These are phyloP conservation scores for Nicotiana sylvestris DNA, from an alignment of 257 asterid genomes.

Conservation along the genomic window DNA sequence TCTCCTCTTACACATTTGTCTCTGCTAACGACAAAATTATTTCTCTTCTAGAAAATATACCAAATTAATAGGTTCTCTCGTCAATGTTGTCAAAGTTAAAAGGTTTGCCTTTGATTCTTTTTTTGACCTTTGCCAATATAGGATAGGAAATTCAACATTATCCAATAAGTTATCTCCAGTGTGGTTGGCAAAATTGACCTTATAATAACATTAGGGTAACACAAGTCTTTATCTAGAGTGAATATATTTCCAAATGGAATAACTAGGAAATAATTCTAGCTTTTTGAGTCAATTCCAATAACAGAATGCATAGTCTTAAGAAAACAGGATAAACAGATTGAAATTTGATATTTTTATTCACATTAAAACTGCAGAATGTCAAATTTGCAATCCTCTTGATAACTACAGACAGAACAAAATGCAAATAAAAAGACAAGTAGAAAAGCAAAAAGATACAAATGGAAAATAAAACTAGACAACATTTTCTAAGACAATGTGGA, in stretches of 20 bases:
- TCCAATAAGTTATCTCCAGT: neutral
- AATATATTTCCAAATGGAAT: neutral
- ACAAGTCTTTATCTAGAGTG: neutral
- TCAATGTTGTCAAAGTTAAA: neutral
- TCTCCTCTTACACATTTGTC: neutral
- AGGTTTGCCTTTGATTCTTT: neutral
- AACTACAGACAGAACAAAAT: neutral
- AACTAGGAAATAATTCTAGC: neutral
- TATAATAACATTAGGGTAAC: neutral
- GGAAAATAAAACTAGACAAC: neutral
- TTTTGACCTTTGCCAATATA: neutral
- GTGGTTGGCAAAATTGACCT: neutral
- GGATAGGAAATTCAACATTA: neutral
- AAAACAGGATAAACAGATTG: neutral
- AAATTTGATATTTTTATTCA: neutral
- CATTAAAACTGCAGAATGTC: neutral
- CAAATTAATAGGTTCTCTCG: neutral
- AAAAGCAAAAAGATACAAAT: neutral
- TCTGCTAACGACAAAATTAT: neutral
- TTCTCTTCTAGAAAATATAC: neutral
- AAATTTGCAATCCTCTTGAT: conserved; percentile 3
- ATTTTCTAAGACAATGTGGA: neutral
- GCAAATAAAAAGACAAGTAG: neutral
- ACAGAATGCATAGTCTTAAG: neutral
- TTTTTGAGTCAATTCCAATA: neutral